Conservation (phyloP, 2,329 filamentous ascomycete species). For the Fusarium illudens region DNA sequence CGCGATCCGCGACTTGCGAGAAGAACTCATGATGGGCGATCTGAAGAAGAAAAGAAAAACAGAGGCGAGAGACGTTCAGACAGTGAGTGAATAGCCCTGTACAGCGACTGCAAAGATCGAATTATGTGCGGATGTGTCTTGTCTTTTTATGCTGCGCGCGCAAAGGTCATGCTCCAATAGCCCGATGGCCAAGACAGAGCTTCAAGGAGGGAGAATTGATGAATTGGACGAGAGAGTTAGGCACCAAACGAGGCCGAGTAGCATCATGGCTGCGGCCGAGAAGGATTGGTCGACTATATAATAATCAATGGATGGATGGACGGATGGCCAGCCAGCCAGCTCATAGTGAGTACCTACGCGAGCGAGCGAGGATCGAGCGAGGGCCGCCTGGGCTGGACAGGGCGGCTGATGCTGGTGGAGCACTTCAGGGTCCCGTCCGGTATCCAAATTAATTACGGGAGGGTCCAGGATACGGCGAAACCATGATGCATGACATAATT, state of each 20-base stretch:
- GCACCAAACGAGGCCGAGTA: conserved; percentile 40
- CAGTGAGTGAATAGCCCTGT: conserved; percentile 1
- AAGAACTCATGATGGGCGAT: conserved; percentile 52
- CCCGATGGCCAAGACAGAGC: conserved; percentile 25
- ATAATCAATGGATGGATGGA: conserved; percentile 28
- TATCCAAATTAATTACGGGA: conserved; percentile 49
- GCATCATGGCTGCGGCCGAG: conserved; percentile 33
- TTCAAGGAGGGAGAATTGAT: conserved; percentile 25
- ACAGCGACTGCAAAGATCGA: conserved; percentile 12
- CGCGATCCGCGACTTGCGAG: conserved; percentile 56
- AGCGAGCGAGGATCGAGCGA: no score
- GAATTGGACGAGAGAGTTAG: conserved; percentile 38
- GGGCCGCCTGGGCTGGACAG: conserved; percentile 22
- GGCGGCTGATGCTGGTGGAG: conserved; percentile 39
- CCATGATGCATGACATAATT: conserved; percentile 59
- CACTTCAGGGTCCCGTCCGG: conserved; percentile 42
- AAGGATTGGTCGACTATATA: conserved; percentile 43
- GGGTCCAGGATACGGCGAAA: conserved; percentile 48
- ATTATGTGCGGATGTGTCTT: conserved; percentile 25
- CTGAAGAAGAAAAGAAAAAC: background rate
- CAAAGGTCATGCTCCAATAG: conserved; percentile 30
- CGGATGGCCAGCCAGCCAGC: conserved; percentile 9
- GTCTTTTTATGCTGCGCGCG: conserved; percentile 19
- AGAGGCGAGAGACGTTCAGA: background rate
- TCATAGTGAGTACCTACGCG: no score